Evolutionary conservation across 768 basidiomycete species (phyloP).

Genomic region (Tylopilus sp.): DNA sequence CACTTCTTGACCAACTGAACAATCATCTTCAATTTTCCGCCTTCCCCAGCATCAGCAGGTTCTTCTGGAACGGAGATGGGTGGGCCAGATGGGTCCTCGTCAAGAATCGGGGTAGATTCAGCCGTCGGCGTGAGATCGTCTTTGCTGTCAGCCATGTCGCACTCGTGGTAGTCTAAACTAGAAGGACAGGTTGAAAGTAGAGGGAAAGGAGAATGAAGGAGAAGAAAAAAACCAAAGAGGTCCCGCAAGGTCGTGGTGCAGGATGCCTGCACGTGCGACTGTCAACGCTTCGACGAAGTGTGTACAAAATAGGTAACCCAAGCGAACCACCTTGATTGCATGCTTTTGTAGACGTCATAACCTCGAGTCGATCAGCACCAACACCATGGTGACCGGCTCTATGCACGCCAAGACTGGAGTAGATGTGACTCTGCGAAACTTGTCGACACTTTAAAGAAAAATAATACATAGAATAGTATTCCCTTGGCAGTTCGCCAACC

Average conservation of each 20-base stretch:
- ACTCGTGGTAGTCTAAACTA: not conserved
- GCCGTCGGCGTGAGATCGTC: slow-evolving; percentile 7
- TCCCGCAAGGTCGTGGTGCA: slow-evolving; percentile 14
- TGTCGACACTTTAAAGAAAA: no score
- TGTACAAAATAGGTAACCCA: slow-evolving; percentile 15
- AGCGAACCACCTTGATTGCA: no score
- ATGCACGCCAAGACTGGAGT: no score
- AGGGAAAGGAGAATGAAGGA: not conserved
- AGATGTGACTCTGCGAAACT: no score
- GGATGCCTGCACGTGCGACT: slow-evolving; percentile 22
- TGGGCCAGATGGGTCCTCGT: slow-evolving; percentile 52
- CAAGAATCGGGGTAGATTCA: slow-evolving; percentile 17
- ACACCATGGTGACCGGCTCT: no score
- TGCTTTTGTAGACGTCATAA: no score
- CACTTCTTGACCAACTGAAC: slow-evolving; percentile 87
- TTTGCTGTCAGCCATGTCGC: slow-evolving; percentile 21
- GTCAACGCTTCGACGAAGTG: slow-evolving; percentile 1
- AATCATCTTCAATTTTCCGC: slow-evolving; percentile 93
- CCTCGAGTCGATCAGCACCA: no score
- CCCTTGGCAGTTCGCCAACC: no score
- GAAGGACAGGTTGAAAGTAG: not conserved
- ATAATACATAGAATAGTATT: no score
- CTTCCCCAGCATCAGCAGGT: slow-evolving; percentile 70
- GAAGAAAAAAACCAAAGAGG: slow-evolving; percentile 4
- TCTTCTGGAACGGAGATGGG: slow-evolving; percentile 74